These are phyloP conservation scores for Sonneratia alba DNA, from an alignment of 345 rosid genomes.

Conservation along the genomic window DNA sequence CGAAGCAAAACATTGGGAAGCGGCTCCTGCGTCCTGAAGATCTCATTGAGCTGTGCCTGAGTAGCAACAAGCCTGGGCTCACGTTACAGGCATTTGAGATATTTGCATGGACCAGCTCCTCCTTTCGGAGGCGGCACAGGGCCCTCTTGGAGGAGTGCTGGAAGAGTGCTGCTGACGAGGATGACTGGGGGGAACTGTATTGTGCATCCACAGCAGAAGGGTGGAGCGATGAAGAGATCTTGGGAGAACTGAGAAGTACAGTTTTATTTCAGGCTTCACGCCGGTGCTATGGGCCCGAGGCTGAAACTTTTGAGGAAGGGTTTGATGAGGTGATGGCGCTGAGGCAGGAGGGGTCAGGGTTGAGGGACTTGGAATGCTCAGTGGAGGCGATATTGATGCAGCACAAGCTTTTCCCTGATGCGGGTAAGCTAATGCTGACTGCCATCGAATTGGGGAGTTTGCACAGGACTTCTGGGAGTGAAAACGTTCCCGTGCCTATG, in stretches of 20 bases:
- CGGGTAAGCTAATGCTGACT: conserved; percentile 78
- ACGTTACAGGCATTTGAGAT: conserved; percentile 61
- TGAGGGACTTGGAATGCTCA: conserved; percentile 30
- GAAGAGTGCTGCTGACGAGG: conserved; percentile 72
- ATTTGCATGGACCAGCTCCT: conserved; percentile 83
- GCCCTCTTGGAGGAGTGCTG: conserved; percentile 80
- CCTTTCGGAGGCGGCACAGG: conserved; percentile 57
- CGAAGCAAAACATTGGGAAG: conserved; percentile 23
- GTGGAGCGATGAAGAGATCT: conserved; percentile 79
- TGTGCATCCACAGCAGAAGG: conserved; percentile 58
- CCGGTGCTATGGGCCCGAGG: conserved; percentile 58
- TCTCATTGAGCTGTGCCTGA: conserved; percentile 60
- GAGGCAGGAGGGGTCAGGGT: conserved; percentile 39
- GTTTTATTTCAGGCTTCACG: conserved; percentile 68
- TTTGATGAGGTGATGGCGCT: conserved; percentile 58
- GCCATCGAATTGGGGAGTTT: conserved; percentile 59
- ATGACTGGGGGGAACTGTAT: conserved; percentile 66
- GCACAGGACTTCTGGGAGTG: conserved; percentile 19
- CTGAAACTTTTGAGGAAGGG: conserved; percentile 54
- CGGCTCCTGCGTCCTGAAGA: conserved; percentile 59
- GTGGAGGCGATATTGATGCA: conserved; percentile 75
- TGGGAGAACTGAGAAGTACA: conserved; percentile 50
- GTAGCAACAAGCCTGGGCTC: conserved; percentile 38
- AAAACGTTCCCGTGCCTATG: conserved; percentile 22
- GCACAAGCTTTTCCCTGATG: conserved; percentile 72